These are phyloP conservation scores for Madurella fahalii DNA, from an alignment of 2,329 filamentous ascomycete genomes.

Conservation along the genomic window DNA sequence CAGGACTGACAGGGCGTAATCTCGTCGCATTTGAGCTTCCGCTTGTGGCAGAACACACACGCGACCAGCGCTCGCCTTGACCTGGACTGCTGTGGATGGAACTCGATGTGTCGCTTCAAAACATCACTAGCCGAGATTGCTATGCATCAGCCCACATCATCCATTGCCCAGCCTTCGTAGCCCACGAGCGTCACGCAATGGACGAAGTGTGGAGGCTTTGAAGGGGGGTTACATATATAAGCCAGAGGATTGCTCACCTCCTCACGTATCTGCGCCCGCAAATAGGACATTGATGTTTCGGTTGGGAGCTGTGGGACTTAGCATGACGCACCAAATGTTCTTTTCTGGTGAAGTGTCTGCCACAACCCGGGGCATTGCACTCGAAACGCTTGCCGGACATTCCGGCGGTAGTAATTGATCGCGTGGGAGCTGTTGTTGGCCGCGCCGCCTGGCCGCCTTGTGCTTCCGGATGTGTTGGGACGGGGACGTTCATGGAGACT, in stretches of 20 bases:
- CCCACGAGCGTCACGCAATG: neutral
- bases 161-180: neutral
- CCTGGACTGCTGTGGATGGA: constrained; percentile 6
- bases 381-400: constrained; percentile 5
- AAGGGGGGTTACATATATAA: too few relatives aligned
- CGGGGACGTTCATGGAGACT: neutral
- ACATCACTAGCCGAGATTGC: constrained; percentile 3
- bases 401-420: neutral
- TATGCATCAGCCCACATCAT: neutral
- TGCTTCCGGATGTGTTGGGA: neutral
- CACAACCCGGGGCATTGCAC: constrained; percentile 6
- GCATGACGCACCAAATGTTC: constrained; percentile 12
- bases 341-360: constrained; percentile 8
- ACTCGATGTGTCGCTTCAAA: constrained; percentile 12
- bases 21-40: constrained; percentile 5
- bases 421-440: neutral
- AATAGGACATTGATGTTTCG: constrained; percentile 10
- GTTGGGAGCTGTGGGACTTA: constrained; percentile 8
- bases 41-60: constrained; percentile 1
- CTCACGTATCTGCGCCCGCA: constrained; percentile 10
- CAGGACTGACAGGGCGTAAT: constrained; percentile 2
- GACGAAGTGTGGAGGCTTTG: neutral
- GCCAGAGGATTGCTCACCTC: constrained; percentile 6
- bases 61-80: neutral
- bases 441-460: neutral